These are phyloP conservation scores for Calonectria fujianensis DNA, from an alignment of 2,329 filamentous ascomycete genomes.

Conservation along the genomic window DNA sequence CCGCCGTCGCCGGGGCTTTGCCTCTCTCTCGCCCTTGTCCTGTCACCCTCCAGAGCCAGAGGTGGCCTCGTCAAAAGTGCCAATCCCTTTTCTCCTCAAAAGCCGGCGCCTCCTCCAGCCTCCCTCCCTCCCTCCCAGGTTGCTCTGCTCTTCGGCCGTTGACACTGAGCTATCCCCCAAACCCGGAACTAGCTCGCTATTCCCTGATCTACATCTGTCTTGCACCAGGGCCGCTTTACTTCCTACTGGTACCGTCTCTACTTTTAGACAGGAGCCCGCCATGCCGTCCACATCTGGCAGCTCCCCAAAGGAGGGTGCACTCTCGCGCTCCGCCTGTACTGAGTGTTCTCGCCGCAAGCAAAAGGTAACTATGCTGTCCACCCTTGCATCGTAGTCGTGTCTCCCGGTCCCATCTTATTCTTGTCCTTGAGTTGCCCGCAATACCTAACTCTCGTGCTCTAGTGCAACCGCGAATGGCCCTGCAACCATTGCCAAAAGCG, in stretches of 20 bases:
- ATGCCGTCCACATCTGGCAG: slow-evolving; percentile 41
- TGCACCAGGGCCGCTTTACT: neutral
- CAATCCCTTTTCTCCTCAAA: slow-evolving; percentile 28
- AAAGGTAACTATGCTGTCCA: slow-evolving; percentile 55
- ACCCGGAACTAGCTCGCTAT: neutral
- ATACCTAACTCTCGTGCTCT: slow-evolving; percentile 4
- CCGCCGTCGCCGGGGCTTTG: slow-evolving; percentile 37
- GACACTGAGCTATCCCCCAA: neutral
- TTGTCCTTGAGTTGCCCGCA: neutral
- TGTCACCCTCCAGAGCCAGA: slow-evolving; percentile 38
- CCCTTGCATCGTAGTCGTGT: neutral
- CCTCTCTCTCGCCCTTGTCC: slow-evolving; percentile 29
- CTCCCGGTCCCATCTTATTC: neutral
- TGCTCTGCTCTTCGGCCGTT: neutral
- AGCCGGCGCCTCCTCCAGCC: neutral
- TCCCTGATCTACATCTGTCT: neutral
- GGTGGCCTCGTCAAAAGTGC: neutral
- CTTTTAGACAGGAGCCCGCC: neutral
- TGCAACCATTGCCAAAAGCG: slow-evolving; percentile 64
- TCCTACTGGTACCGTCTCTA: neutral
- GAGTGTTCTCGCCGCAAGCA: slow-evolving; percentile 65
- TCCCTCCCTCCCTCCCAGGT: too few relatives aligned
- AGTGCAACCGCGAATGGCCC: slow-evolving; percentile 65
- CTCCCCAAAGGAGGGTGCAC: slow-evolving; percentile 41
- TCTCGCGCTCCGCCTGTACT: slow-evolving; percentile 62